Evolutionary conservation across 208 protist species (phyloP).

Genomic region (Tritrichomonas musculus): DNA sequence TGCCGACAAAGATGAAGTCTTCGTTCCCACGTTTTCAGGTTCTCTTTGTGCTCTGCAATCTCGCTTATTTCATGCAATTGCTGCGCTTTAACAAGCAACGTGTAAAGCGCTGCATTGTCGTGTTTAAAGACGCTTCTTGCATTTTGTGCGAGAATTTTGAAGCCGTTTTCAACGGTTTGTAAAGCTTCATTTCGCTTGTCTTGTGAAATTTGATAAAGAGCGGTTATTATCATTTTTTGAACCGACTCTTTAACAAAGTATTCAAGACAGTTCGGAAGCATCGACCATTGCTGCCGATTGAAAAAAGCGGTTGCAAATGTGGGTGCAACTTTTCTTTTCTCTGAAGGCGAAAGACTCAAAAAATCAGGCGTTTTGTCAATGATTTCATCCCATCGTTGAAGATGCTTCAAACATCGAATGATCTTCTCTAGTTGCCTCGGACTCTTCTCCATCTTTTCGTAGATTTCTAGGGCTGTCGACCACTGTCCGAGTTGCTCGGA

Average conservation of each 20-base stretch:
- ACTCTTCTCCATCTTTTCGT: background rate
- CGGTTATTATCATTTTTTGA: background rate
- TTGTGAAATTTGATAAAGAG: background rate
- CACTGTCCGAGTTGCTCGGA: background rate
- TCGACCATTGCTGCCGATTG: background rate
- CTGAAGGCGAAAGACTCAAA: too few relatives aligned
- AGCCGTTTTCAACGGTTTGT: background rate
- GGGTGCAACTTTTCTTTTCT: background rate
- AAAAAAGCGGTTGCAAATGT: background rate
- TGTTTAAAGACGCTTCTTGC: background rate
- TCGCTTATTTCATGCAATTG: conserved; percentile 7
- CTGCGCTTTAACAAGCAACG: background rate
- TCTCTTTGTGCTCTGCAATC: background rate
- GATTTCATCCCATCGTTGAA: conserved; percentile 10
- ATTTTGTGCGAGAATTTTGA: background rate
- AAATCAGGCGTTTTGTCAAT: background rate
- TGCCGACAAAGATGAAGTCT: background rate
- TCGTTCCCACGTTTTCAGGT: background rate
- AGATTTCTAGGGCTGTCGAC: background rate
- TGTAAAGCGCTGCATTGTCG: background rate
- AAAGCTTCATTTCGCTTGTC: background rate
- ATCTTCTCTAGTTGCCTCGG: too few relatives aligned
- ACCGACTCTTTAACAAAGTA: background rate
- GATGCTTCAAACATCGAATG: background rate
- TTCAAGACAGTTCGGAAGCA: background rate